phyloP scores from a whole-genome alignment of 192 early-diverging fungal species.

The Physocladia obscura region DNA sequence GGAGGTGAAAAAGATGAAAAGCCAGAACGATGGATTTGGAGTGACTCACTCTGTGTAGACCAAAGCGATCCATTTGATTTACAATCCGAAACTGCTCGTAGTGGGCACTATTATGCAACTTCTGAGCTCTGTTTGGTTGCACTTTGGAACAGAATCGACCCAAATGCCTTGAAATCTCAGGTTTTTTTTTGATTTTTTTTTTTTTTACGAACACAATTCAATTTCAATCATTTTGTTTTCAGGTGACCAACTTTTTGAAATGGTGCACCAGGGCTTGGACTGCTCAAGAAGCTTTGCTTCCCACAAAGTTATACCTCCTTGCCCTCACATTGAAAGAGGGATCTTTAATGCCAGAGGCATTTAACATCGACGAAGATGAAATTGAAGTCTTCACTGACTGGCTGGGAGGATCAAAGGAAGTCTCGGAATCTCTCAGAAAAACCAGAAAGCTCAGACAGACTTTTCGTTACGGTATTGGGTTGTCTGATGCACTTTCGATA shows the following conservation, averaged over 20 bases:
- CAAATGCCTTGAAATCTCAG: neutral
- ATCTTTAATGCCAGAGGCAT: neutral
- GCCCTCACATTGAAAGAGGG: neutral
- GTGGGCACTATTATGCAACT: neutral
- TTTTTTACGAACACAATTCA: too few relatives aligned
- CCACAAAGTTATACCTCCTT: neutral
- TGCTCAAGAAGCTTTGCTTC: neutral
- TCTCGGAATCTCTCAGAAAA: neutral
- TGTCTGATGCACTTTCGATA: neutral
- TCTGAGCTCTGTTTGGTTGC: neutral
- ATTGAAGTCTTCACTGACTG: constrained; percentile 2
- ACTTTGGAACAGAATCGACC: neutral
- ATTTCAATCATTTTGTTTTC: too few relatives aligned
- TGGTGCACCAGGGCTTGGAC: constrained; percentile 2
- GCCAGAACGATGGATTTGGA: neutral
- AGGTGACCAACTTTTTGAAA: neutral
- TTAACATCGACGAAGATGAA: neutral
- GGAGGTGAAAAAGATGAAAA: neutral
- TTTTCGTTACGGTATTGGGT: neutral
- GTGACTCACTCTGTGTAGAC: constrained; percentile 3
- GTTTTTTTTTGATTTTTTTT: too few relatives aligned
- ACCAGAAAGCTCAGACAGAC: neutral
- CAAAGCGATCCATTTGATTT: neutral
- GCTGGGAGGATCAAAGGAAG: neutral
- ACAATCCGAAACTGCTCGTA: neutral